Percentiles rank a stretch among this genome's conserved stretches.
These are phyloP conservation scores for Grosmannia penicillata DNA, from an alignment of 2,329 filamentous ascomycete species.

Conservation along the genomic window DNA sequence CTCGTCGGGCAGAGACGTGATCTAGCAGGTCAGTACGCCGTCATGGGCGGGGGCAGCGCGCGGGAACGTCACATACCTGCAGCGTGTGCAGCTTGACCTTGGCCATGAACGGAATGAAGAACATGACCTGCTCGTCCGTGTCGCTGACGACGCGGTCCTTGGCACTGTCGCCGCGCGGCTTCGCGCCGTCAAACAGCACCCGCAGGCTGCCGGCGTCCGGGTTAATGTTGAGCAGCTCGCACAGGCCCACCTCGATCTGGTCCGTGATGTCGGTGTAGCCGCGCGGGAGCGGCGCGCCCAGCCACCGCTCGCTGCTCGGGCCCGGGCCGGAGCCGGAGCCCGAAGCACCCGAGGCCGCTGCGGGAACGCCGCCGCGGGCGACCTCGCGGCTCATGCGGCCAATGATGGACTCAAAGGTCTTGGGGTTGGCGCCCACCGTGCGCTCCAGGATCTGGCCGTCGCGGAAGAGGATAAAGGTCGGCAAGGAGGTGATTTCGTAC, in stretches of 20 bases:
- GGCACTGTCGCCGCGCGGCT: slow-evolving; percentile 35
- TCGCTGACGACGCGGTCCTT: slow-evolving; percentile 93
- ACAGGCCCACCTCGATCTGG: slow-evolving; percentile 60
- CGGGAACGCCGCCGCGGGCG: slow-evolving; percentile 17
- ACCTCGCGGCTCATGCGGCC: slow-evolving; percentile 56
- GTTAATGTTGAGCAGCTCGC: slow-evolving; percentile 82
- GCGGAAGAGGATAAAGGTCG: slow-evolving; percentile 85
- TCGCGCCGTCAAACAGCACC: slow-evolving; percentile 54
- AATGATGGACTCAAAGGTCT: slow-evolving; percentile 55
- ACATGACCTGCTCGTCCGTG: slow-evolving; percentile 89
- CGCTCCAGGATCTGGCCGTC: slow-evolving; percentile 52
- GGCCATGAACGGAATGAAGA: slow-evolving; percentile 80
- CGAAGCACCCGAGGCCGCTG: slow-evolving; percentile 28
- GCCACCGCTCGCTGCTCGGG: slow-evolving; percentile 35
- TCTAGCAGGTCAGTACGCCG: slow-evolving; percentile 31
- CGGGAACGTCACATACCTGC: slow-evolving; percentile 42
- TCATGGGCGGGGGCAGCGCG: no score
- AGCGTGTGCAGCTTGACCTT: slow-evolving; percentile 79
- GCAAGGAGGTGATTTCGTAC: slow-evolving; percentile 63
- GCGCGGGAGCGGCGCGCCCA: slow-evolving; percentile 58
- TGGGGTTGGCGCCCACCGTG: slow-evolving; percentile 59
- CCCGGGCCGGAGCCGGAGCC: slow-evolving; percentile 25
- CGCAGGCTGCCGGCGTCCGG: slow-evolving; percentile 58
- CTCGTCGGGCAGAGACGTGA: slow-evolving; percentile 69
- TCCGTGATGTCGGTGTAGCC: slow-evolving; percentile 75